Base-by-base conservation (phyloP, 2,329 filamentous ascomycete genomes). In the Pochonia chlamydosporia region DNA sequence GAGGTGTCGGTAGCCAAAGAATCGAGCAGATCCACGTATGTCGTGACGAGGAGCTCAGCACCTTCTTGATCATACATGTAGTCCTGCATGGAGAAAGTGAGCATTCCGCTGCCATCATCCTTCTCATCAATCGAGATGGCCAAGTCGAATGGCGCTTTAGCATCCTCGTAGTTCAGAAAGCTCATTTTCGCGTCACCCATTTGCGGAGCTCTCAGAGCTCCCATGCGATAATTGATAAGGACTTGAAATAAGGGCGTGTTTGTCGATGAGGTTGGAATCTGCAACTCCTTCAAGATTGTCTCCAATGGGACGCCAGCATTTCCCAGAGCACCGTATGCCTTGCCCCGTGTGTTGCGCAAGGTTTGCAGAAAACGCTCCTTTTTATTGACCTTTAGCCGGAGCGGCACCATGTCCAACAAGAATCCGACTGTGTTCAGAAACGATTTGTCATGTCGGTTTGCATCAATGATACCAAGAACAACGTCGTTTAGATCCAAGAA, bases 181-280 rank as follows among this genome's bases (percentile, higher is more conserved):
- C 43, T 41, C 44, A 54, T 46, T 16, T 45, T 43, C 48, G 53
- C 55, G 28, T 59, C 48, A 14, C 58, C 54, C 39, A 57, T 54
- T 5, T 51, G 35, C 2, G 63, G 28, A 52, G 59, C 51, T 39
- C 64, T 52, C 4, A 58, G 52, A 1, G 53, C 48, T 1, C 58
- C 59, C 25, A 46, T 74, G 58, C n/a, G 41, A 20, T 46, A 78
- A 54, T 78, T 66, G 31, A 77, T 50, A 25, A 71, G 65, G 0
- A 58, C 63, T 49, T 77, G 74, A 55, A 75, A 75, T 1, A 78
- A 36, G 0, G 75, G 74, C 23, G 50, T 68, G 45, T 69, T 52
- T 0, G 59, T 52, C 0, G 66, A 49, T 1, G 68, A 68, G 4
- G 72, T 62, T 0, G 63, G 53, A 1, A 73, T 59, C 2, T 65